Conservation (phyloP, 495 filamentous ascomycete species). For the Filosporella fistucella region DNA sequence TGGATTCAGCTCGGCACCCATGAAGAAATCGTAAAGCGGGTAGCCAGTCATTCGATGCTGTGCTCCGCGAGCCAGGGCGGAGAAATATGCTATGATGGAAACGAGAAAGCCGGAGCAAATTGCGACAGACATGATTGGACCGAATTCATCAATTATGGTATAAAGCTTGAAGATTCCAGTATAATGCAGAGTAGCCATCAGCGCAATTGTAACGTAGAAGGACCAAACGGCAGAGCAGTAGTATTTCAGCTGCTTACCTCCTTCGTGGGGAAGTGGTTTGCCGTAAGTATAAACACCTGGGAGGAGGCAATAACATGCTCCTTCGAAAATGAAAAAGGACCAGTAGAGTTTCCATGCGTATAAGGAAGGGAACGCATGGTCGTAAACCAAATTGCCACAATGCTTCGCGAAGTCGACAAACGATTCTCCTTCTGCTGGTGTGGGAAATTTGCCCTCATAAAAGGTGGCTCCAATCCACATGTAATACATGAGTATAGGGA, state of each 20-base stretch:
- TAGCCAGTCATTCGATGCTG: slow-evolving; percentile 90
- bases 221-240: slow-evolving; percentile 87
- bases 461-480: slow-evolving; percentile 97
- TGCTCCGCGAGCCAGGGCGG: slow-evolving; percentile 71
- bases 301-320: slow-evolving; percentile 70
- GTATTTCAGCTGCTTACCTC: slow-evolving; percentile 81
- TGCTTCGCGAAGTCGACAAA: slow-evolving; percentile 62
- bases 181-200: slow-evolving; percentile 66
- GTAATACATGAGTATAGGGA: slow-evolving; percentile 94
- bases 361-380: slow-evolving; percentile 71
- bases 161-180: slow-evolving; percentile 85
- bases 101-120: slow-evolving; percentile 84
- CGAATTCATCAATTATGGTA: slow-evolving; percentile 94
- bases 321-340: slow-evolving; percentile 83
- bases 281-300: slow-evolving; percentile 82
- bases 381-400: slow-evolving; percentile 65
- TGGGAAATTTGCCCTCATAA: slow-evolving; percentile 79
- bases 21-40: slow-evolving; percentile 96
- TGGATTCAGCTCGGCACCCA: slow-evolving; percentile 97
- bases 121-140: slow-evolving; percentile 81
- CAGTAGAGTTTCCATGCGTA: slow-evolving; percentile 92
- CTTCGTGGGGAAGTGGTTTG: slow-evolving; percentile 77
- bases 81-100: slow-evolving; percentile 78
- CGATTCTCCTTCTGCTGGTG: slow-evolving; percentile 59
- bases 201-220: slow-evolving; percentile 77